These are phyloP conservation scores for Serendipita indica DNA, from an alignment of 768 basidiomycete genomes.

Conservation along the genomic window DNA sequence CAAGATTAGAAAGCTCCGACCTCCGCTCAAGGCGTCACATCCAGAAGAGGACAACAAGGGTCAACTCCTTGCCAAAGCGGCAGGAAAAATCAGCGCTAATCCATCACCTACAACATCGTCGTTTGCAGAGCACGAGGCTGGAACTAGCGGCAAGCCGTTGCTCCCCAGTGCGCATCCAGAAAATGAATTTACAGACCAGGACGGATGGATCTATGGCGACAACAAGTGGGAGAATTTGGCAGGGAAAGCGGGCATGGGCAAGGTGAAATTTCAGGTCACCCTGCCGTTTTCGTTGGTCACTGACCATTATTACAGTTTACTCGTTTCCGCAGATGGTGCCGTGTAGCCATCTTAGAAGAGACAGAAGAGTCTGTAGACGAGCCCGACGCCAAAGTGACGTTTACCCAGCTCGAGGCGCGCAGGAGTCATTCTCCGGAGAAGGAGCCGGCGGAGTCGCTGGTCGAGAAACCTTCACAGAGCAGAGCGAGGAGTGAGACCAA, in stretches of 20 bases:
- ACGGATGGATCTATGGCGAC: slow-evolving; percentile 89
- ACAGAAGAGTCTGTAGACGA: slow-evolving; percentile 33
- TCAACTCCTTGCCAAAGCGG: slow-evolving; percentile 11
- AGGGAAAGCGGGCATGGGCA: slow-evolving; percentile 70
- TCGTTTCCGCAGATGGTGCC: slow-evolving; percentile 71
- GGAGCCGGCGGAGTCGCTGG: too few species aligned
- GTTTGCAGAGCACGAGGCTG: slow-evolving; percentile 11
- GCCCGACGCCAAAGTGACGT: neutral
- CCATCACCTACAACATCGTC: neutral
- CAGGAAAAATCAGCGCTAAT: neutral
- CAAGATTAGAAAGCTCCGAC: slow-evolving; percentile 40
- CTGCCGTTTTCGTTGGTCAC: neutral
- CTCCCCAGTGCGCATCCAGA: slow-evolving; percentile 13
- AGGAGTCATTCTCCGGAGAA: neutral
- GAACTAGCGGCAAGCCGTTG: slow-evolving; percentile 19
- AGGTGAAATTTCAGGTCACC: slow-evolving; percentile 29
- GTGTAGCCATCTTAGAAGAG: slow-evolving; percentile 66
- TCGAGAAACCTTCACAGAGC: too few species aligned
- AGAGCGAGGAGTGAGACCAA: neutral
- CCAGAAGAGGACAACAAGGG: slow-evolving; percentile 28
- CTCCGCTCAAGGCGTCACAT: slow-evolving; percentile 36
- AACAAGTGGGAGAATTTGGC: slow-evolving; percentile 86
- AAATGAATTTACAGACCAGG: slow-evolving; percentile 46
- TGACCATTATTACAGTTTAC: slow-evolving; percentile 44
- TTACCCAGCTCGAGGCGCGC: neutral